Percentiles rank a stretch among this genome's conserved stretches.
phyloP scores from a whole-genome alignment of 2,329 filamentous ascomycete species.

The Aspergillus pseudoviridinutans region DNA sequence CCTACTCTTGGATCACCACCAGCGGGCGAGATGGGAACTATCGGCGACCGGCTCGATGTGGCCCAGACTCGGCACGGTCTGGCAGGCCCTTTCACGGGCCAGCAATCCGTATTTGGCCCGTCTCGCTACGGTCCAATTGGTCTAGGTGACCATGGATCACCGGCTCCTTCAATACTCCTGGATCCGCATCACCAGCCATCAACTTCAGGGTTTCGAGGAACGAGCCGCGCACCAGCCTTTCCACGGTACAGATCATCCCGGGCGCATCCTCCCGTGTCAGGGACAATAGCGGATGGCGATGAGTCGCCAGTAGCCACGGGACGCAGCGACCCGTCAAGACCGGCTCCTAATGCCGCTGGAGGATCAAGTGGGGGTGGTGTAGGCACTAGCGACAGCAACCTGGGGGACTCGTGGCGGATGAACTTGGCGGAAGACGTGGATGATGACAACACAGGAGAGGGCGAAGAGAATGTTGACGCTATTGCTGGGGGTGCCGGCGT shows the following conservation, averaged over 20 bases:
- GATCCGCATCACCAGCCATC: constrained; percentile 47
- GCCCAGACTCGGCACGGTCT: constrained; percentile 17
- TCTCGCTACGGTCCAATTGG: constrained; percentile 24
- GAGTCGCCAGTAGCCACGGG: constrained; percentile 18
- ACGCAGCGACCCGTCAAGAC: constrained; percentile 13
- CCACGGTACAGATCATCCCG: constrained; percentile 31
- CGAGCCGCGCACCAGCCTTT: constrained; percentile 20
- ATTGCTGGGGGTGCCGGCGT: constrained; percentile 53
- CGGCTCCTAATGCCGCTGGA: constrained; percentile 19
- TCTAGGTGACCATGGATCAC: constrained; percentile 31
- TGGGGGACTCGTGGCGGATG: constrained; percentile 53
- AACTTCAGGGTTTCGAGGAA: constrained; percentile 32
- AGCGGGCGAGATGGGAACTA: constrained; percentile 44
- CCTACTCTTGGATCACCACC: constrained; percentile 64
- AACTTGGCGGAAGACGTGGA: constrained; percentile 35
- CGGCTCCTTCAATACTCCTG: constrained; percentile 42
- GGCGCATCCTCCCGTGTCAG: constrained; percentile 20
- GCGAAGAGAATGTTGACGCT: constrained; percentile 46
- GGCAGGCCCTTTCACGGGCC: constrained; percentile 17
- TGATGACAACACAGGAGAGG: constrained; percentile 43
- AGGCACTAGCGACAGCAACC: constrained; percentile 51
- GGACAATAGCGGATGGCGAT: constrained; percentile 30
- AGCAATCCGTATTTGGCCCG: constrained; percentile 25
- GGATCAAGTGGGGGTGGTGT: constrained; percentile 34
- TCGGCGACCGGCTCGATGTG: constrained; percentile 36